Evolutionary conservation across 352 stramenopile genomes (phyloP).

Genomic region (Pythium phragmiticola): DNA sequence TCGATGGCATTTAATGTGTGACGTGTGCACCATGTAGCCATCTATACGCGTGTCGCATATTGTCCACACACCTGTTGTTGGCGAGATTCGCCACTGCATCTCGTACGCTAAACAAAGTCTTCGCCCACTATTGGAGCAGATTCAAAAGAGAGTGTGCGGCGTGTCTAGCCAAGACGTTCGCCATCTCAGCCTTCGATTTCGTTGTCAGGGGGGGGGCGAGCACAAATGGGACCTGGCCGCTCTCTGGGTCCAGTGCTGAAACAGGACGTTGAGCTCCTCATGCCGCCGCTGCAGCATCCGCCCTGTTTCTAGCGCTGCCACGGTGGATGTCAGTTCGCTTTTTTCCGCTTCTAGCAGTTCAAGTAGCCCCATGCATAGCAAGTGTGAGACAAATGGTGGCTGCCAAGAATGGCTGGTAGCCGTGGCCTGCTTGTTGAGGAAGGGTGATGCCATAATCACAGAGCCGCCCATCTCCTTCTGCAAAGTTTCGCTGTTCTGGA

Average conservation of each 20-base stretch:
- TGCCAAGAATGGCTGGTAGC: background rate
- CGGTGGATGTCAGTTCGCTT: too few relatives aligned
- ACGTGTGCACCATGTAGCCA: too few relatives aligned
- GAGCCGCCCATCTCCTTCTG: background rate
- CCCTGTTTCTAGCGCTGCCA: too few relatives aligned
- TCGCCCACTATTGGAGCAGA: background rate
- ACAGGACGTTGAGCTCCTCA: too few relatives aligned
- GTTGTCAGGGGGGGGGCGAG: too few relatives aligned
- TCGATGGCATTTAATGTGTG: background rate
- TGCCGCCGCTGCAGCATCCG: too few relatives aligned
- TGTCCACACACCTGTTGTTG: background rate
- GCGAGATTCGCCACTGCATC: background rate
- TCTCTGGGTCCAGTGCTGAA: too few relatives aligned
- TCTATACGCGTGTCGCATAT: background rate
- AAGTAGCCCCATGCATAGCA: background rate
- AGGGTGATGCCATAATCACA: background rate
- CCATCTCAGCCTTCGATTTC: too few relatives aligned
- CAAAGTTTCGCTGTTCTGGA: background rate
- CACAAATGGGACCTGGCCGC: too few relatives aligned
- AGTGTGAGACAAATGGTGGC: background rate
- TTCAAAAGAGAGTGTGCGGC: background rate
- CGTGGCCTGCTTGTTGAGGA: background rate
- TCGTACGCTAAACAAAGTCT: background rate
- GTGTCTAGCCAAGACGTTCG: too few relatives aligned
- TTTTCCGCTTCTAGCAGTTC: background rate